phyloP scores from a whole-genome alignment of 208 protist species.

The Acanthamoeba royreba region DNA sequence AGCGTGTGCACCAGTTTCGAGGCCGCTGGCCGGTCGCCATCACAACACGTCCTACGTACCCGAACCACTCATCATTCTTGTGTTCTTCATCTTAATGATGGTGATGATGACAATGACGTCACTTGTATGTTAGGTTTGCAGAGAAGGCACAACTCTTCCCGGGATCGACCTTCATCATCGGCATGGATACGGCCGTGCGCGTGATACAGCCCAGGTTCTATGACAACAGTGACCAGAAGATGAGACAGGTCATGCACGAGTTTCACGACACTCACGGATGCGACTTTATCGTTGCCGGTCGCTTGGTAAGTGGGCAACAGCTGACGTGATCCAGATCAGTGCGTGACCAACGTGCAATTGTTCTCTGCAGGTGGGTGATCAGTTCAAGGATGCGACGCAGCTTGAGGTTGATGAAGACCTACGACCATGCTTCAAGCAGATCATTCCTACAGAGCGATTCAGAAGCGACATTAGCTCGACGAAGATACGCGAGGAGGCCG shows the following conservation, averaged over 20 bases:
- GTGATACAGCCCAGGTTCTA: background rate
- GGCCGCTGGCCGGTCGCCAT: slow-evolving; percentile 11
- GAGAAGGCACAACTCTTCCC: slow-evolving; percentile 1
- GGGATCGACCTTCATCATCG: background rate
- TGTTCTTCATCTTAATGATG: background rate
- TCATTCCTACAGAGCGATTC: background rate
- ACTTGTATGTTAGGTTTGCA: background rate
- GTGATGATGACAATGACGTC: no score
- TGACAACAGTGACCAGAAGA: background rate
- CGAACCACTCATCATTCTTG: background rate
- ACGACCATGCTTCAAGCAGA: background rate
- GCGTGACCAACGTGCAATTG: background rate
- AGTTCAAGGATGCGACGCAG: background rate
- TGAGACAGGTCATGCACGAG: background rate
- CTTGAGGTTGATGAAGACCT: background rate
- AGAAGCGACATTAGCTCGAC: slow-evolving; percentile 22
- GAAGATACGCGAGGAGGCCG: background rate
- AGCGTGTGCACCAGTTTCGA: background rate
- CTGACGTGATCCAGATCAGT: no score
- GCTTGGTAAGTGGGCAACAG: background rate
- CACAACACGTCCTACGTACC: background rate
- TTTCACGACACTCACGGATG: background rate
- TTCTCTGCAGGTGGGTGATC: background rate
- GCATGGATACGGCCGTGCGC: slow-evolving; percentile 12
- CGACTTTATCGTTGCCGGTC: slow-evolving; percentile 10